Evolutionary conservation across 192 early-diverging fungal species (phyloP), one percentile per base, ranked within the genome.

Genomic region (Backusella luteola): DNA sequence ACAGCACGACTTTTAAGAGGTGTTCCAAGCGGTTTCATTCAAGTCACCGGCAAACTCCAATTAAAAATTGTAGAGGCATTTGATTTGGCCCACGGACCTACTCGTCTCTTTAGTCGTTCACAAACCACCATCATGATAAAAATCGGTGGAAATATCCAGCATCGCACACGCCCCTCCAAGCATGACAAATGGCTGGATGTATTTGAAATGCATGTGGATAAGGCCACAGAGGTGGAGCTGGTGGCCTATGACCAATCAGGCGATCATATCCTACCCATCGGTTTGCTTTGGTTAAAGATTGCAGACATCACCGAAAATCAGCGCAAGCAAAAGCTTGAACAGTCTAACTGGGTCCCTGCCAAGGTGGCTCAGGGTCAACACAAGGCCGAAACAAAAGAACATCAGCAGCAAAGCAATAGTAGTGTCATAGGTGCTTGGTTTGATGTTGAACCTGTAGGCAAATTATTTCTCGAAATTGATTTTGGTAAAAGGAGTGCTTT

Each of bases 401-500:
- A 56, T 2, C 29, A 53, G 26, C 9, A 23, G 1, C 34, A 34
- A 19, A 26, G 15, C 35, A 32, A 75, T 8, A 89, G 12, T 46
- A 66, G 92, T 63, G 87, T 87, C 46, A 84, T 90, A 39, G 89
- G 91, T 42, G 86, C 84, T 34, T 94, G 92, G 93, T 87, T 96
- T 84, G 96, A 99, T 70, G 87, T 98, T 66, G 98, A 98, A 82
- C 96, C 97, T 63, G 88, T 91, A 52, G 98, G 98, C 32, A 94
- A 96, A 78, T 81, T 98, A 42, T 88, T 88, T 73, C 80, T 96
- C 66, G 91, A 93, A 84, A 81, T 97, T 69, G 91, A 96, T 85
- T 96, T 97, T 84, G 84, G 91, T 92, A 89, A 39, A 39, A 44
- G 11, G 11, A 39, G 38, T 0, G 9, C 6, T 11, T 39, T 9